A percentile compares a stretch with the other conserved stretches of the same genome.
phyloP scores from a whole-genome alignment of 208 protist species.

The Trypanosoma cruzi region DNA sequence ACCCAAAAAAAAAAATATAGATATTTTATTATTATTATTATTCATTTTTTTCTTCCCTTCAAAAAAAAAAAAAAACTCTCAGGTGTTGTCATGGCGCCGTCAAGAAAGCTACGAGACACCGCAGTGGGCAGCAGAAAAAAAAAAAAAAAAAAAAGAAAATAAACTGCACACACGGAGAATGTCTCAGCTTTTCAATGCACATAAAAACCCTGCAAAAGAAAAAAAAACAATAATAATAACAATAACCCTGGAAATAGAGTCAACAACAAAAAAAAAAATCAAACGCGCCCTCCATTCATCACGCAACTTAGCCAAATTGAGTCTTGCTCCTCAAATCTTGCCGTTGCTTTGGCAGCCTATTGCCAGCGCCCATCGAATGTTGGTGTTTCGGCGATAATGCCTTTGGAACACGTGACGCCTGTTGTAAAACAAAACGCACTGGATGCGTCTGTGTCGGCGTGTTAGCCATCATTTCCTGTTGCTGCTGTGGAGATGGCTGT shows the following conservation, averaged over 20 bases:
- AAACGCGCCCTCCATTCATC: neutral
- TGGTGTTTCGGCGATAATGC: neutral
- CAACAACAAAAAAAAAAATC: neutral
- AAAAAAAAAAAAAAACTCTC: neutral
- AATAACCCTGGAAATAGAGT: neutral
- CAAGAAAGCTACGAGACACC: neutral
- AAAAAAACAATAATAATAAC: constrained; percentile 13
- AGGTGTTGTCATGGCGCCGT: neutral
- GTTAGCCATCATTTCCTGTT: neutral
- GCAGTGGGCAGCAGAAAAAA: neutral
- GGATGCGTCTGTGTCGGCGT: neutral
- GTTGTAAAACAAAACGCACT: neutral
- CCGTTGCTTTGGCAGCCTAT: neutral
- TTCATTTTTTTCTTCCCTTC: no score
- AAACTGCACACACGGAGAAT: neutral
- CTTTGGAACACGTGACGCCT: neutral
- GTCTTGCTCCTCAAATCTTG: neutral
- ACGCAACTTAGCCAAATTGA: constrained; percentile 7
- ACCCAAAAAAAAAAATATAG: neutral
- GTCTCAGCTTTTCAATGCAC: neutral
- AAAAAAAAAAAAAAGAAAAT: neutral
- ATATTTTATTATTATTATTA: no score
- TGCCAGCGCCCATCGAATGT: neutral
- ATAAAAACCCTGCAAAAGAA: neutral
- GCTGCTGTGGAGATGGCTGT: neutral